phyloP scores from a whole-genome alignment of 352 stramenopile species.

The Globisporangium emineosum region DNA sequence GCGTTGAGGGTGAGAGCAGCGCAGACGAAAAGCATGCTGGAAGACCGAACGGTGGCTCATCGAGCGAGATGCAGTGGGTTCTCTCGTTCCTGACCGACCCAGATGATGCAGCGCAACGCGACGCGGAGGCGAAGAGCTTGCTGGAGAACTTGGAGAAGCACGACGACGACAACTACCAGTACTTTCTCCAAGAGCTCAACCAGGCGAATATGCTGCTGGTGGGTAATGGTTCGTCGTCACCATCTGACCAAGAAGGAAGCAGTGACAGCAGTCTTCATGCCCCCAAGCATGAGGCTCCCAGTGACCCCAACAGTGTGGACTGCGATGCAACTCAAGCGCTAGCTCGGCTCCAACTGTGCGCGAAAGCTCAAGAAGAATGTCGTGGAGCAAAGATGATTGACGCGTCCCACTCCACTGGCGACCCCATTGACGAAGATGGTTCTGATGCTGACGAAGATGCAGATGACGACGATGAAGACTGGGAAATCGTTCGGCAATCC shows the following conservation, averaged over 20 bases:
- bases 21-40: slow-evolving; percentile 15
- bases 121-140: slow-evolving; percentile 57
- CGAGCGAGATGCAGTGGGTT: slow-evolving; percentile 72
- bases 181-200: slow-evolving; percentile 56
- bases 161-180: slow-evolving; percentile 74
- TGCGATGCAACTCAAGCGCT: neutral
- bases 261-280: neutral
- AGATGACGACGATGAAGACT: slow-evolving; percentile 29
- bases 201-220: slow-evolving; percentile 38
- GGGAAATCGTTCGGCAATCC: slow-evolving; percentile 36
- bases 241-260: neutral
- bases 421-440: neutral
- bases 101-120: slow-evolving; percentile 35
- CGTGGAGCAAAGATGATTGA: neutral
- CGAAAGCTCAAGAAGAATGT: neutral
- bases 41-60: neutral
- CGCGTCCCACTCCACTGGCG: neutral
- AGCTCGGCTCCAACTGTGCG: neutral
- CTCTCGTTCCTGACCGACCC: slow-evolving; percentile 59
- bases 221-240: neutral
- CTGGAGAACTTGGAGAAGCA: slow-evolving; percentile 31
- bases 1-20: neutral
- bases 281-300: neutral
- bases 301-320: neutral
- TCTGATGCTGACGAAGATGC: slow-evolving; percentile 5